phyloP scores from a whole-genome alignment of 1,139 yeast genomes.

The Ashbya aceris region DNA sequence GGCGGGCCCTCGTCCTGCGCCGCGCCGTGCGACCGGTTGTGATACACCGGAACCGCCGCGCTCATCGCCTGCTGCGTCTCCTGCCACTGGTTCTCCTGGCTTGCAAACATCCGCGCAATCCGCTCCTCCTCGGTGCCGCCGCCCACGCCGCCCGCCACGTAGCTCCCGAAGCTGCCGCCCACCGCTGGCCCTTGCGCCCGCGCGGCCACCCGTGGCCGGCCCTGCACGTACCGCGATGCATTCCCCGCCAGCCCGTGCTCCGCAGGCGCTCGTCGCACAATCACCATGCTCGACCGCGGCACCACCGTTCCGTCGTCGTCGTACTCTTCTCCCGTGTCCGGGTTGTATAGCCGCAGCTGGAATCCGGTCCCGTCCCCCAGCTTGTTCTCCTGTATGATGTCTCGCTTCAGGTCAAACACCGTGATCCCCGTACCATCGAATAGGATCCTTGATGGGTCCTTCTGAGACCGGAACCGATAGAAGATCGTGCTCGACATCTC shows the following conservation, averaged over 20 bases:
- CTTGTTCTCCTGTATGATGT: slow-evolving; percentile 73
- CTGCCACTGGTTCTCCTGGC: slow-evolving; percentile 90
- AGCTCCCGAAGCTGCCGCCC: slow-evolving; percentile 15
- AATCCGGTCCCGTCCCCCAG: slow-evolving; percentile 80
- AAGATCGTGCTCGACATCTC: slow-evolving; percentile 87
- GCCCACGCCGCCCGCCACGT: slow-evolving; percentile 19
- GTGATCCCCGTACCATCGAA: slow-evolving; percentile 97
- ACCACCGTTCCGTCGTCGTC: slow-evolving; percentile 76
- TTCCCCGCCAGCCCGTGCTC: slow-evolving; percentile 60
- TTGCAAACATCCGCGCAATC: slow-evolving; percentile 83
- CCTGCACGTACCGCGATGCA: slow-evolving; percentile 76
- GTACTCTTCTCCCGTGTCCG: slow-evolving; percentile 75
- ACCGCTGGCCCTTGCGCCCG: slow-evolving; percentile 15
- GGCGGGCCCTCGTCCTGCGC: slow-evolving; percentile 42
- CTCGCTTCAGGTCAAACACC: slow-evolving; percentile 87
- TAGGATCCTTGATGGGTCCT: slow-evolving; percentile 64
- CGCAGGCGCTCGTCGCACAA: slow-evolving; percentile 76
- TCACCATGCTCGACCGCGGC: slow-evolving; percentile 77
- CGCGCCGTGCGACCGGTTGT: slow-evolving; percentile 32
- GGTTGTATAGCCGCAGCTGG: slow-evolving; percentile 64
- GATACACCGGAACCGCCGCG: slow-evolving; percentile 54
- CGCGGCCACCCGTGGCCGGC: slow-evolving; percentile 55
- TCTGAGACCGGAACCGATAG: slow-evolving; percentile 80
- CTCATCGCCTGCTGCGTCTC: slow-evolving; percentile 90
- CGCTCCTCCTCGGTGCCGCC: slow-evolving; percentile 72